Evolutionary conservation across 1,284 basidiomycete genomes (phyloP).

Genomic region (Sanghuangporus weigelae): DNA sequence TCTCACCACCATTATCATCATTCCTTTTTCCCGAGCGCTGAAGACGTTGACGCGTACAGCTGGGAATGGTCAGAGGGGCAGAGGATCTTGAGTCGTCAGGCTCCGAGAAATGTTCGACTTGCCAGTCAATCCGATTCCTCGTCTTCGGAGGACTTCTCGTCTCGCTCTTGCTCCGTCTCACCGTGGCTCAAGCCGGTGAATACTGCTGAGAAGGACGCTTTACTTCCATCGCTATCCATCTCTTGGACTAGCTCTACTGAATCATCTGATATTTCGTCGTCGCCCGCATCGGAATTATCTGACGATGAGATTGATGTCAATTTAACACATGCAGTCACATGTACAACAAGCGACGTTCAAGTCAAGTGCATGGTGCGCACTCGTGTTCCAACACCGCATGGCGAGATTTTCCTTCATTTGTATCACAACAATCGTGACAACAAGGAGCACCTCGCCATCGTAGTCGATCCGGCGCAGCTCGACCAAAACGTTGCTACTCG

Average conservation of each 20-base stretch:
- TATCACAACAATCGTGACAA: conserved; percentile 88
- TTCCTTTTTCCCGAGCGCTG: conserved; percentile 59
- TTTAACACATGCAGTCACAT: conserved; percentile 10
- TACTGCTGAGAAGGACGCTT: neutral
- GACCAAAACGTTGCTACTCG: conserved; percentile 39
- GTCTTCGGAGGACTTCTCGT: conserved; percentile 21
- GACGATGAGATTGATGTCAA: conserved; percentile 7
- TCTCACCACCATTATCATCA: conserved; percentile 76
- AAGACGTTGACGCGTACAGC: conserved; percentile 46
- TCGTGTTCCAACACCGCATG: conserved; percentile 94
- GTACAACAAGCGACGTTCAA: conserved; percentile 31
- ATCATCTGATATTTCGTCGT: conserved; percentile 28
- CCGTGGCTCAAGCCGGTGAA: conserved; percentile 34
- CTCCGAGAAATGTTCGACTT: conserved; percentile 56
- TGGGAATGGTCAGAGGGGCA: conserved; percentile 54
- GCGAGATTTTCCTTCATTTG: conserved; percentile 89
- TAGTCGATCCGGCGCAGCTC: conserved; percentile 85
- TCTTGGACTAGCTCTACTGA: neutral
- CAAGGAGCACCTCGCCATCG: conserved; percentile 98
- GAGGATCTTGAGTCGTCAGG: conserved; percentile 57
- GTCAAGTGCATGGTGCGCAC: conserved; percentile 96
- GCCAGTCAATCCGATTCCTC: conserved; percentile 24
- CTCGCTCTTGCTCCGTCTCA: conserved; percentile 25
- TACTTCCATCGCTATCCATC: neutral
- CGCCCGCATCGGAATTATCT: neutral